phyloP scores from a whole-genome alignment of 495 filamentous ascomycete genomes.

The Podospora appendiculata region DNA sequence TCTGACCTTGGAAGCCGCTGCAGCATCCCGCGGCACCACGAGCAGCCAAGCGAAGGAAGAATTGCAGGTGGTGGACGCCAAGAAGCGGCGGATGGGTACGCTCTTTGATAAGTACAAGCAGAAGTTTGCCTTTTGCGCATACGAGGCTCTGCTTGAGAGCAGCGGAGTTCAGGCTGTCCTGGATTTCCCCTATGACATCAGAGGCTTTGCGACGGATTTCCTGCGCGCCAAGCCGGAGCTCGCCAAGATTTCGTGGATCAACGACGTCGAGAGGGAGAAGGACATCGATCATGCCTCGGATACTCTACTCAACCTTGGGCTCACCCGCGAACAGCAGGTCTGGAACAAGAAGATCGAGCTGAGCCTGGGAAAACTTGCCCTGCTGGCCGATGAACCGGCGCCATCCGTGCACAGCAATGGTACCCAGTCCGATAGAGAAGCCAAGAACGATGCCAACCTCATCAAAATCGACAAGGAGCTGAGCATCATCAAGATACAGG shows the following conservation, averaged over 20 bases:
- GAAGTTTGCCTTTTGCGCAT: slow-evolving; percentile 71
- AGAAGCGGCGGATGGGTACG: slow-evolving; percentile 35
- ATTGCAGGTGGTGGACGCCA: slow-evolving; percentile 20
- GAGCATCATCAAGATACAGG: slow-evolving; percentile 63
- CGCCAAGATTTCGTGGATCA: slow-evolving; percentile 85
- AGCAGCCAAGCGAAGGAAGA: slow-evolving; percentile 17
- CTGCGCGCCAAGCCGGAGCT: slow-evolving; percentile 60
- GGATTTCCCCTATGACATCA: slow-evolving; percentile 52
- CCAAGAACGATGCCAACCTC: slow-evolving; percentile 25
- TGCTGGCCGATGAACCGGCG: slow-evolving; percentile 51
- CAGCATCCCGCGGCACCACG: slow-evolving; percentile 10
- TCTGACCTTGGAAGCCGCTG: slow-evolving; percentile 19
- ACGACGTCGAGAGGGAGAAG: slow-evolving; percentile 68
- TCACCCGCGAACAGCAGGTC: slow-evolving; percentile 59
- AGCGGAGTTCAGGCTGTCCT: slow-evolving; percentile 60
- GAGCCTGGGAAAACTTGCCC: slow-evolving; percentile 76
- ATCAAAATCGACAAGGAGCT: slow-evolving; percentile 51
- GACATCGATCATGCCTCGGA: slow-evolving; percentile 63
- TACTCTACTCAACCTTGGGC: slow-evolving; percentile 56
- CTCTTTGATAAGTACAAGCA: slow-evolving; percentile 71
- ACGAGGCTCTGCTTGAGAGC: slow-evolving; percentile 61
- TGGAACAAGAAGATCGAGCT: slow-evolving; percentile 89
- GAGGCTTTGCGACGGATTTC: slow-evolving; percentile 63
- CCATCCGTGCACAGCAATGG: slow-evolving; percentile 19
- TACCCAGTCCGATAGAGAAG: slow-evolving; percentile 25